Evolutionary conservation across 2,329 filamentous ascomycete genomes (phyloP).

Genomic region (Trichoderma sp.): DNA sequence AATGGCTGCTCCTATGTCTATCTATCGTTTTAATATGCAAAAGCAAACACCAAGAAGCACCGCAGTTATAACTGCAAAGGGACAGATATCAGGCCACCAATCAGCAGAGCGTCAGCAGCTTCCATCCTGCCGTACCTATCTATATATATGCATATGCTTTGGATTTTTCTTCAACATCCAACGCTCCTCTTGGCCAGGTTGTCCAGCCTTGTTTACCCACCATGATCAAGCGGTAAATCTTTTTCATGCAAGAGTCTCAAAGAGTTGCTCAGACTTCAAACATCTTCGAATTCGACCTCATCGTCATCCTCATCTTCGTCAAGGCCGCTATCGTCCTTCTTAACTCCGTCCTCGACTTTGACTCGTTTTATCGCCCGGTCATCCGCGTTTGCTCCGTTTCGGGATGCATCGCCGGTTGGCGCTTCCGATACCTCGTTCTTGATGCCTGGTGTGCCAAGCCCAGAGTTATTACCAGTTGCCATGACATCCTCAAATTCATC

Average conservation of each 20-base stretch:
- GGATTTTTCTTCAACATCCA: not conserved
- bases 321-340: constrained; percentile 48
- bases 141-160: not conserved
- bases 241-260: not conserved
- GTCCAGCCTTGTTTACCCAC: not conserved
- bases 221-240: not conserved
- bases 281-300: constrained; percentile 64
- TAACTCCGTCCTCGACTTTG: constrained; percentile 59
- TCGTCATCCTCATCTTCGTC: constrained; percentile 57
- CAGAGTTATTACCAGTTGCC: constrained; percentile 42
- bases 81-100: not conserved
- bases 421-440: constrained; percentile 44
- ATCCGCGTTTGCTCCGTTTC: constrained; percentile 42
- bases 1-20: not conserved
- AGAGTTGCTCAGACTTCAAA: constrained; percentile 38
- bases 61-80: not conserved
- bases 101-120: not conserved
- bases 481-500: constrained; percentile 57
- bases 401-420: constrained; percentile 27
- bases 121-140: not conserved
- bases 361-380: constrained; percentile 61
- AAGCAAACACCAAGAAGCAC: not conserved
- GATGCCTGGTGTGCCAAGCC: constrained; percentile 40
- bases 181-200: not conserved
- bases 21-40: not conserved